Evolutionary conservation across 805 yeast genomes (phyloP).

Genomic region (Peterozyma toletana): DNA sequence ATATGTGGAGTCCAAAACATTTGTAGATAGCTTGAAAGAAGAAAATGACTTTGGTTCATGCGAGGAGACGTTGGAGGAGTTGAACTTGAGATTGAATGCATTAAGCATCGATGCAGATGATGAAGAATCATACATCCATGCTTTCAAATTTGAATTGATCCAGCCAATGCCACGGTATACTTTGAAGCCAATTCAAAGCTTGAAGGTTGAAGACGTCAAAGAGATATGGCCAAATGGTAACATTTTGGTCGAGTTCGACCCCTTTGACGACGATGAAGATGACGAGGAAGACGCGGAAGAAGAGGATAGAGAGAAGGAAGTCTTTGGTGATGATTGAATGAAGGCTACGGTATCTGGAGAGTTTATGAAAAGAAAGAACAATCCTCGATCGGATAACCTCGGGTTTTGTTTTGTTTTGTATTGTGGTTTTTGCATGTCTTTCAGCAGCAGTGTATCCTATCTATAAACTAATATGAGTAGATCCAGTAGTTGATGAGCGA

Average conservation of each 20-base stretch:
- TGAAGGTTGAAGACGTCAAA: conserved; percentile 15
- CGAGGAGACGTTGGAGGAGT: conserved; percentile 1
- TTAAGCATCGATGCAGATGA: background rate
- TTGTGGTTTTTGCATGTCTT: too few relatives aligned
- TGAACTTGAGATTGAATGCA: conserved; percentile 10
- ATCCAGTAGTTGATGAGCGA: too few relatives aligned
- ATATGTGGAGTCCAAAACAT: conserved; percentile 36
- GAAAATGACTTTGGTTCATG: background rate
- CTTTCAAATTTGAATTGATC: conserved; percentile 23
- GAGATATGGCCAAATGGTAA: conserved; percentile 32
- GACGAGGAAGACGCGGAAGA: conserved; percentile 14
- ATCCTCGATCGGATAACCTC: too few relatives aligned
- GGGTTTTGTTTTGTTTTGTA: too few relatives aligned
- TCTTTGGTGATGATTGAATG: too few relatives aligned
- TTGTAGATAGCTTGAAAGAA: conserved; percentile 8
- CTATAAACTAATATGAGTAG: too few relatives aligned
- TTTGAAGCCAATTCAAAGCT: conserved; percentile 15
- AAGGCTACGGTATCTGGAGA: too few relatives aligned
- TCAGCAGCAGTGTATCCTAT: too few relatives aligned
- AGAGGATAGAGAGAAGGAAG: background rate
- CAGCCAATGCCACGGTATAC: conserved; percentile 28
- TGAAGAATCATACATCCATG: conserved; percentile 13
- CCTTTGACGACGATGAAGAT: conserved; percentile 13
- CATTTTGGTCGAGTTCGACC: conserved; percentile 19
- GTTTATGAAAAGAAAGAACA: too few relatives aligned